Conservation (phyloP, 2,329 filamentous ascomycete genomes). For the Colletotrichum trifolii region DNA sequence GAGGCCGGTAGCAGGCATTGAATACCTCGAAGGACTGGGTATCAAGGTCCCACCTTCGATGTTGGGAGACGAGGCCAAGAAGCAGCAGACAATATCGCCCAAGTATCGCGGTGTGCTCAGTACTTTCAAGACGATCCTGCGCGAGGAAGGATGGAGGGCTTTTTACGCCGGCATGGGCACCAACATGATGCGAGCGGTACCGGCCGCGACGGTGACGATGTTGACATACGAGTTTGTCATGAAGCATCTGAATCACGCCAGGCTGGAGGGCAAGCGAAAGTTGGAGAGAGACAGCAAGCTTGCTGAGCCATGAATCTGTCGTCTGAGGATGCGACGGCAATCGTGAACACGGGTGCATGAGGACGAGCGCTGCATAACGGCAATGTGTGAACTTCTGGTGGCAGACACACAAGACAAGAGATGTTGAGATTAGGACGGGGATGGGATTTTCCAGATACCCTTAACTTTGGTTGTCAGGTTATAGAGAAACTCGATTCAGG, state of each 20-base stretch:
- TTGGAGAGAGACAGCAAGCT: constrained; percentile 32
- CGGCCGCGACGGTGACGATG: constrained; percentile 96
- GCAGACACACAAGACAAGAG: constrained; percentile 19
- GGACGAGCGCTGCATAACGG: constrained; percentile 10
- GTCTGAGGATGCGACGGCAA: not conserved
- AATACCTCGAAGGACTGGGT: constrained; percentile 62
- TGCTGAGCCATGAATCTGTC: constrained; percentile 23
- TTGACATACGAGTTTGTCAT: constrained; percentile 90
- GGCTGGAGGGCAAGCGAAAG: constrained; percentile 52
- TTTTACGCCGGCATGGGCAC: constrained; percentile 98
- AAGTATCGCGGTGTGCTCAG: constrained; percentile 83
- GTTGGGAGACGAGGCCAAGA: constrained; percentile 50
- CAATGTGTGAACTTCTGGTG: constrained; percentile 18
- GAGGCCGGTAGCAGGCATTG: constrained; percentile 69
- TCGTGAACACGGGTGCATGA: constrained; percentile 6
- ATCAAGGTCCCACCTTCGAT: constrained; percentile 55
- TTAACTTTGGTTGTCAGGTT: constrained; percentile 46
- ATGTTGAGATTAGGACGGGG: constrained; percentile 33
- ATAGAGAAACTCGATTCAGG: constrained; percentile 48
- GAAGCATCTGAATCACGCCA: constrained; percentile 60
- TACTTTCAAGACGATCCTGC: constrained; percentile 86
- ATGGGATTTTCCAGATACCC: constrained; percentile 47
- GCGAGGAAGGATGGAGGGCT: constrained; percentile 93
- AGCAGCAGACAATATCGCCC: constrained; percentile 47
- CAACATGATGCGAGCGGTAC: constrained; percentile 95